Evolutionary conservation across 1,284 basidiomycete genomes (phyloP).

Genomic region (Hypsizygus ulmarius): DNA sequence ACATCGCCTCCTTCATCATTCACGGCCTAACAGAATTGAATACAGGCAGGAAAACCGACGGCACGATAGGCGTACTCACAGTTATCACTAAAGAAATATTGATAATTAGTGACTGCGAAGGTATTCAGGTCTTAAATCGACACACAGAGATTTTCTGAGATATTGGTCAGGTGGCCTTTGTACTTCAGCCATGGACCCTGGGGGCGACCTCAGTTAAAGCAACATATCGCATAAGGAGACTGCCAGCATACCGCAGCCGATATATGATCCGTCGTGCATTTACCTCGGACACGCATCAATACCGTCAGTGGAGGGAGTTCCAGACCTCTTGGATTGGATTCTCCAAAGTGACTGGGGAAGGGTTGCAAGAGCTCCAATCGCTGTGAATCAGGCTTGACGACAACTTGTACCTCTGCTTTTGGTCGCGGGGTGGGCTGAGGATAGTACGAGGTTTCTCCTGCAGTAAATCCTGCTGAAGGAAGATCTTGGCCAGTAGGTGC

Average conservation of each 20-base stretch:
- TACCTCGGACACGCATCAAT: conserved; percentile 89
- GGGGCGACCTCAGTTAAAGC: conserved; percentile 5
- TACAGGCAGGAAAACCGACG: conserved; percentile 2
- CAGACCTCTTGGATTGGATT: conserved; percentile 50
- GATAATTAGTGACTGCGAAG: background rate
- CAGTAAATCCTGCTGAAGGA: conserved; percentile 80
- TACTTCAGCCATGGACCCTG: conserved; percentile 98
- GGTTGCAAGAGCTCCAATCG: conserved; percentile 88
- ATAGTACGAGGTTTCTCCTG: conserved; percentile 78
- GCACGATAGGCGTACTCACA: conserved; percentile 22
- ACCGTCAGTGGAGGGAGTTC: conserved; percentile 86
- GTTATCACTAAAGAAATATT: conserved; percentile 36
- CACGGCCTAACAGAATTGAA: conserved; percentile 52
- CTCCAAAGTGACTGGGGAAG: conserved; percentile 77
- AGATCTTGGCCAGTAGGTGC: conserved; percentile 86
- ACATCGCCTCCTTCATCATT: conserved; percentile 93
- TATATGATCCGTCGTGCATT: conserved; percentile 99
- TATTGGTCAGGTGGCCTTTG: conserved; percentile 94
- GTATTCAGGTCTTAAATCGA: conserved; percentile 16
- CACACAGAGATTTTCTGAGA: conserved; percentile 92
- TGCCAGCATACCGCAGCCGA: conserved; percentile 75
- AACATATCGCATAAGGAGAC: background rate
- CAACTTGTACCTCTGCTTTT: conserved; percentile 75
- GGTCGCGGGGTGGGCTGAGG: conserved; percentile 77
- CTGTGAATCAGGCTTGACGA: conserved; percentile 79